These are phyloP conservation scores for Recurvomyces mirabilis DNA, from an alignment of 495 filamentous ascomycete species.

Conservation along the genomic window DNA sequence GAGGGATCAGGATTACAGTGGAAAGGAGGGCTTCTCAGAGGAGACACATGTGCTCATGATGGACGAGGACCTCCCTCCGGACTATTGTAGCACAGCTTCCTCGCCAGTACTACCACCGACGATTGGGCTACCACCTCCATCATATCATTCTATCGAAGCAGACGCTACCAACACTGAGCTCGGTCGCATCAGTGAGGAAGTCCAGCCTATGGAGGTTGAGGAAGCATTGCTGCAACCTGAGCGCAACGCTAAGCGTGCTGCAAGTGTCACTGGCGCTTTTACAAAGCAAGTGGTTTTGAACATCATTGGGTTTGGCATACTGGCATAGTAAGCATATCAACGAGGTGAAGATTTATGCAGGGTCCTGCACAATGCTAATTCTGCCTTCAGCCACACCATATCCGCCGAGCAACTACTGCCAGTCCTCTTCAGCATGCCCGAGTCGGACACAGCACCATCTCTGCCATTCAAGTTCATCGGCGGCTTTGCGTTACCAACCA, in stretches of 20 bases:
- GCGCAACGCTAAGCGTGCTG: constrained; percentile 8
- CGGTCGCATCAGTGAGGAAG: constrained; percentile 1
- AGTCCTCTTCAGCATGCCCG: constrained; percentile 72
- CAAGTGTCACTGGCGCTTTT: constrained; percentile 41
- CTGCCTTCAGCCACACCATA: constrained; percentile 60
- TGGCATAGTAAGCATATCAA: constrained; percentile 72
- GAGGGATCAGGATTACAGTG: too few relatives aligned
- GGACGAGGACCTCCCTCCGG: constrained; percentile 49
- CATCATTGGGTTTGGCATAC: constrained; percentile 80
- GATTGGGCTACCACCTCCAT: constrained; percentile 23
- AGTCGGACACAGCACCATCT: constrained; percentile 41
- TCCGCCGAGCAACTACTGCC: constrained; percentile 90
- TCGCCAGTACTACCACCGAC: constrained; percentile 27
- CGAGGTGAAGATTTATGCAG: constrained; percentile 6
- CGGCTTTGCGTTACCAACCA: constrained; percentile 70
- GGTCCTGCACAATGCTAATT: constrained; percentile 1
- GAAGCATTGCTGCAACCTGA: constrained; percentile 38
- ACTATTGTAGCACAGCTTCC: constrained; percentile 53
- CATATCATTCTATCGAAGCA: constrained; percentile 18
- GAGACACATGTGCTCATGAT: constrained; percentile 36
- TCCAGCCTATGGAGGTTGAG: constrained; percentile 20
- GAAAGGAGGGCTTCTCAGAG: constrained; percentile 20
- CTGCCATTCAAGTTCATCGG: constrained; percentile 82
- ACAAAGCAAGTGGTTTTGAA: constrained; percentile 70
- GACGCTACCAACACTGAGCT: constrained; percentile 4